phyloP scores from a whole-genome alignment of 1,139 yeast genomes.

The Lodderomyces margitis region DNA sequence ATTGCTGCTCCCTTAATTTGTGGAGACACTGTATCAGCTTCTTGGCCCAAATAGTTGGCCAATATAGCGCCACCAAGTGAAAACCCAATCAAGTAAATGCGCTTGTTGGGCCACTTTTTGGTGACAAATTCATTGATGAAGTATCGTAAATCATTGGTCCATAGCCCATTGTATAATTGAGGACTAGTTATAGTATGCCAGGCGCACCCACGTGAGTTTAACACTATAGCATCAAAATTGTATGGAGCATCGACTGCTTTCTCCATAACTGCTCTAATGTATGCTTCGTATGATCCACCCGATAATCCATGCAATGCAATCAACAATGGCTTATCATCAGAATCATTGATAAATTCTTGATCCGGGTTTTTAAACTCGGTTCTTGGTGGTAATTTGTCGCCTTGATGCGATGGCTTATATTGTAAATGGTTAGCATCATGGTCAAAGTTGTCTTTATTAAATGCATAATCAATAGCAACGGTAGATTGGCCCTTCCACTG shows the following conservation, averaged over 20 bases:
- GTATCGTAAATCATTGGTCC: constrained; percentile 62
- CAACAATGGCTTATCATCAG: constrained; percentile 49
- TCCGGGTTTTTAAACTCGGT: constrained; percentile 40
- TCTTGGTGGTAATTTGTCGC: constrained; percentile 40
- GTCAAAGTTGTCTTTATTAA: constrained; percentile 12
- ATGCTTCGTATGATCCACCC: constrained; percentile 63
- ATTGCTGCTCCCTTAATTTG: constrained; percentile 50
- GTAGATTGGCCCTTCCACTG: constrained; percentile 43
- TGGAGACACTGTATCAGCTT: constrained; percentile 31
- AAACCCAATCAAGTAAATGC: constrained; percentile 52
- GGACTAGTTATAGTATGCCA: constrained; percentile 58
- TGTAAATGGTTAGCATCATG: constrained; percentile 25
- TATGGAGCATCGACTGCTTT: constrained; percentile 32
- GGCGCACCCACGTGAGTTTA: constrained; percentile 63
- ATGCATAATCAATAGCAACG: constrained; percentile 42
- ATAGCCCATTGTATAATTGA: constrained; percentile 55
- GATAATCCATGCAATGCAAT: constrained; percentile 59
- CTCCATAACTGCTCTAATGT: constrained; percentile 45
- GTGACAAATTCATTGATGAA: constrained; percentile 48
- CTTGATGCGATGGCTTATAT: constrained; percentile 35
- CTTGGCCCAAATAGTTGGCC: constrained; percentile 57
- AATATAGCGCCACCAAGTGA: constrained; percentile 58
- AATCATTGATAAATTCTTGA: constrained; percentile 25
- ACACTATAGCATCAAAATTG: constrained; percentile 52
- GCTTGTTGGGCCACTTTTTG: constrained; percentile 48